Conservation (phyloP, 768 basidiomycete genomes). For the Suillus subluteus region DNA sequence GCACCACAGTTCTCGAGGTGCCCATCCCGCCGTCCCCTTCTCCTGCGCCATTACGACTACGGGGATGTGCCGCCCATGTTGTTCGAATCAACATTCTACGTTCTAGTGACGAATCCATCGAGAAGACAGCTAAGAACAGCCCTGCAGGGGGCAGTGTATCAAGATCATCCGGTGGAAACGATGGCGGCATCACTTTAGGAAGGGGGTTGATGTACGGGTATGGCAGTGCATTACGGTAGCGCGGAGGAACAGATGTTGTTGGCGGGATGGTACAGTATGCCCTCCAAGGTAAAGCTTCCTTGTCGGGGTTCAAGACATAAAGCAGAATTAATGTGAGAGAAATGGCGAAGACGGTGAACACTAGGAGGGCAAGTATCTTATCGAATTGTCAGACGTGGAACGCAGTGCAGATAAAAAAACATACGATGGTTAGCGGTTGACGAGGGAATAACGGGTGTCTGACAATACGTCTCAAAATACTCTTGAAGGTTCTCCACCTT, state of each 20-base stretch:
- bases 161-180: slow-evolving; percentile 76
- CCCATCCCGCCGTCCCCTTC: slow-evolving; percentile 70
- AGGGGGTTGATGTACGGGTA: slow-evolving; percentile 42
- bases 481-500: slow-evolving; percentile 53
- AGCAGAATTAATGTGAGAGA: slow-evolving; percentile 86
- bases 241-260: slow-evolving; percentile 45
- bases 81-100: slow-evolving; percentile 85
- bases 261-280: slow-evolving; percentile 84
- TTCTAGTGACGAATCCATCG: slow-evolving; percentile 82
- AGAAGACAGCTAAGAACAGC: slow-evolving; percentile 88
- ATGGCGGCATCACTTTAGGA: slow-evolving; percentile 31
- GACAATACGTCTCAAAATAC: slow-evolving; percentile 57
- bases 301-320: slow-evolving; percentile 95
- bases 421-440: slow-evolving; percentile 80
- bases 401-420: slow-evolving; percentile 30
- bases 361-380: slow-evolving; percentile 70
- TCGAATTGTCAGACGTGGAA: slow-evolving; percentile 24
- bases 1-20: slow-evolving; percentile 82
- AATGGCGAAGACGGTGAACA: slow-evolving; percentile 81
- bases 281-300: slow-evolving; percentile 92
- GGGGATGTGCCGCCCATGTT: slow-evolving; percentile 85
- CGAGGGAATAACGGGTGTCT: slow-evolving; percentile 79
- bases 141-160: slow-evolving; percentile 82
- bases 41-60: slow-evolving; percentile 76
- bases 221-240: slow-evolving; percentile 43